Evolutionary conservation across 306 rosid species (phyloP), one percentile per base, ranked within the genome.

Genomic region (Macrotyloma uniflorum): DNA sequence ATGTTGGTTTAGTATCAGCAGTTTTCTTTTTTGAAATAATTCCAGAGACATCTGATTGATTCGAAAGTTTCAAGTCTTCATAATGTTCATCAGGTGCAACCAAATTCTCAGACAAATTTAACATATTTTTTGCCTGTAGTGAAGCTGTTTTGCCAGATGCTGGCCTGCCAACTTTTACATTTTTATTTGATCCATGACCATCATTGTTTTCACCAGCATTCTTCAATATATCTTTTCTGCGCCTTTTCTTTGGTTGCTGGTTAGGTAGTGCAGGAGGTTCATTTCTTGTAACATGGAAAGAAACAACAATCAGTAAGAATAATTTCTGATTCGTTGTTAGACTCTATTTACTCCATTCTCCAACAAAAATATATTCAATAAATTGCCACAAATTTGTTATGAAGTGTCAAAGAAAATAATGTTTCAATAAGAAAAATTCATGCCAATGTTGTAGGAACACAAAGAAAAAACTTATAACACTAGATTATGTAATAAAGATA

Each of bases 161-260:
- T 72, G 86, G 81, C 91, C 85, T 95, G 62, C 91, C 86, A 63
- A 81, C 83, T 88, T 89, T 93, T 72, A 75, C 85, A 40, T 77
- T 92, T 78, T 91, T 91, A 78, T 75, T 88, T 83, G 93, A 74
- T 76, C 80, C 82, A 49, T 67, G 88, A 62, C 67, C 81, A 40
- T 85, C 91, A 67, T 84, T 84, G 73, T 80, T 89, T 70, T 84
- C 91, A 58, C 90, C 87, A 68, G 85, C 87, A 61, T 88, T 87
- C 88, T 91, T 92, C 67, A 70, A 81, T 67, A 82, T 59, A 82
- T 96, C 98, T 87, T 91, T 96, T 85, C 91, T 87, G 85, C 98
- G 90, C 80, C 98, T 93, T 87, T 93, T 93, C 90, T 93, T 93
- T 81, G 92, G 95, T 83, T 91, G 99, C 79, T 89, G 99, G 57